Evolutionary conservation across 306 rosid species (phyloP).

Genomic region (Cajanus cajan): DNA sequence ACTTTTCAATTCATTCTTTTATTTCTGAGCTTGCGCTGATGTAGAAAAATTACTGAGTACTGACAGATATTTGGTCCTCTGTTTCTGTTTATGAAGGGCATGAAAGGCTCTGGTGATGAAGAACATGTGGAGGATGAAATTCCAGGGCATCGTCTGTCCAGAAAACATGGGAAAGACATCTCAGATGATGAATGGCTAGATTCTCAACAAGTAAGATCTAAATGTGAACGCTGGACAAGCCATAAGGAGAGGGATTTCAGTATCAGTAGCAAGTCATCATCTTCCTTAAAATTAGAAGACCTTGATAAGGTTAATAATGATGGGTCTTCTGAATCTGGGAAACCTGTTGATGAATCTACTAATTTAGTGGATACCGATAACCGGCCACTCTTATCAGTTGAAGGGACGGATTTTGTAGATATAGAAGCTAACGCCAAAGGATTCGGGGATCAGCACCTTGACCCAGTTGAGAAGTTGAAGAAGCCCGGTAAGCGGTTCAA

Average conservation of each 20-base stretch:
- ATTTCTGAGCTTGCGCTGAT: constrained; percentile 20
- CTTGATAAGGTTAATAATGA: constrained; percentile 47
- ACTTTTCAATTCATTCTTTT: background rate
- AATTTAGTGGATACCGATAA: constrained; percentile 50
- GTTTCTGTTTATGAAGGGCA: constrained; percentile 54
- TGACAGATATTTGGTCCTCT: background rate
- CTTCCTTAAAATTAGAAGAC: constrained; percentile 55
- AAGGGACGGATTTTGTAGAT: constrained; percentile 61
- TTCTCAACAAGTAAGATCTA: constrained; percentile 74
- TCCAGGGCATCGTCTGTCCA: constrained; percentile 50
- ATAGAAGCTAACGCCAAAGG: constrained; percentile 56
- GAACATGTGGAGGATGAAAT: constrained; percentile 49
- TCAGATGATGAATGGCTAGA: constrained; percentile 76
- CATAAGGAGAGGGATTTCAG: constrained; percentile 75
- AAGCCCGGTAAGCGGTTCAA: constrained; percentile 96
- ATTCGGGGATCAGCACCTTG: constrained; percentile 65
- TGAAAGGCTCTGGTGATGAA: constrained; percentile 54
- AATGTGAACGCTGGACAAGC: constrained; percentile 95
- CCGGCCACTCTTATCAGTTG: constrained; percentile 42
- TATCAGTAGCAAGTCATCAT: constrained; percentile 55
- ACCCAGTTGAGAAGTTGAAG: constrained; percentile 92
- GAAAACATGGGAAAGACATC: constrained; percentile 56
- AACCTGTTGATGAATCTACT: constrained; percentile 51
- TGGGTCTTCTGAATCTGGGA: constrained; percentile 55
- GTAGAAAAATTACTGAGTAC: background rate